These are phyloP conservation scores for Cytospora schulzeri DNA, from an alignment of 2,329 filamentous ascomycete genomes.

Conservation along the genomic window DNA sequence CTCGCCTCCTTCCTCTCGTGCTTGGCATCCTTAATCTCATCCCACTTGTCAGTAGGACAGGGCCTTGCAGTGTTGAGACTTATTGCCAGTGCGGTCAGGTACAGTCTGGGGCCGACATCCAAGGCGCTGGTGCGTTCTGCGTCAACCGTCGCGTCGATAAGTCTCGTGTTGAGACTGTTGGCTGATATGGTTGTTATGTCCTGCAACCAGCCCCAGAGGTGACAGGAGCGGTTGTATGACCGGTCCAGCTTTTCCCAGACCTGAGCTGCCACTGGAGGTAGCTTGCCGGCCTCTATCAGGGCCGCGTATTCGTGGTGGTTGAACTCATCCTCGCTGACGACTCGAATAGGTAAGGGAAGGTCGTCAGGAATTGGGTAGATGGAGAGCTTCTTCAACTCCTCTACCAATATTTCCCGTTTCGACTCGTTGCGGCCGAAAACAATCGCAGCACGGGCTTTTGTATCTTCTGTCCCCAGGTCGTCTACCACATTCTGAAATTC, in stretches of 20 bases:
- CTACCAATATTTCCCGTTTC: conserved; percentile 31
- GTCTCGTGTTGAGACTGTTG: conserved; percentile 67
- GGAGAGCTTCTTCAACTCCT: conserved; percentile 40
- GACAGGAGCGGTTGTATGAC: conserved; percentile 64
- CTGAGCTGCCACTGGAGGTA: conserved; percentile 52
- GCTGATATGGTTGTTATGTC: conserved; percentile 69
- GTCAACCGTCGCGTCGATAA: conserved; percentile 52
- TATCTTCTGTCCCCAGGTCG: conserved; percentile 62
- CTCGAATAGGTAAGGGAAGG: conserved; percentile 58
- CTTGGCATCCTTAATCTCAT: conserved; percentile 27
- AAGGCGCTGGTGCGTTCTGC: conserved; percentile 20
- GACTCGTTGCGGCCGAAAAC: conserved; percentile 45
- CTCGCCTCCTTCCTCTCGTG: conserved; percentile 25
- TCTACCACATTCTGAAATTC: conserved; percentile 68
- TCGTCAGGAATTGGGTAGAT: conserved; percentile 41
- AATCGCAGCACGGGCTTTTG: conserved; percentile 61
- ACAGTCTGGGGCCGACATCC: conserved; percentile 23
- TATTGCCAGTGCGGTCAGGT: conserved; percentile 23
- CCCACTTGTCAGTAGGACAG: conserved; percentile 26
- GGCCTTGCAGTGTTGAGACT: conserved; percentile 27
- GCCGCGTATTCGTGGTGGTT: conserved; percentile 40
- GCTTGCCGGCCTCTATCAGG: conserved; percentile 42
- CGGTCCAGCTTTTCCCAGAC: conserved; percentile 36
- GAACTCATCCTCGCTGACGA: conserved; percentile 51
- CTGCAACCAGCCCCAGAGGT: conserved; percentile 70